Evolutionary conservation across 2,329 filamentous ascomycete species (phyloP), one percentile per base, ranked within the genome.

Genomic region (Neonectria faginata): DNA sequence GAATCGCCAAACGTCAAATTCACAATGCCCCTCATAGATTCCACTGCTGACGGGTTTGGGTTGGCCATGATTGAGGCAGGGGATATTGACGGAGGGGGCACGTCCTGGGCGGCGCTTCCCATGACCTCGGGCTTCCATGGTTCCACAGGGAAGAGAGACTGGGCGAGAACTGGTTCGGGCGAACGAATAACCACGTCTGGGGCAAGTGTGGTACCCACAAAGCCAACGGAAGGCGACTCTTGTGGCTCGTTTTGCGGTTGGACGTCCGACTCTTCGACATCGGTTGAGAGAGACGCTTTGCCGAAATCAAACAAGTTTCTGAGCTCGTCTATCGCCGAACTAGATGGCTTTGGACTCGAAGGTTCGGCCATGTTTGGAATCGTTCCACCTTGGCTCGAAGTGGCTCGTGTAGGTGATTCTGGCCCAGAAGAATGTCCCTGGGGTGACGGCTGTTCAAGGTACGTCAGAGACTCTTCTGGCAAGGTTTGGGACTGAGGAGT

Each of bases 51-150:
- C 31, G 41, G 54, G 20, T 59, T 58, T 29, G 72, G 65, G 12
- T 66, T 65, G 29, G 62, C 57, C 72, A 74, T 74, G 44, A 74
- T 73, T 7, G 72, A 72, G 20, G 72, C 70, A 2, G 72, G 72
- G 11, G 72, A 73, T n/a, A 74, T 74, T 33, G 72, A 74, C 25
- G 68, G 68, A 14, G 69, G 62, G 11, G 68, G 67, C 14, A 61
- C 62, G 25, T 73, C 67, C 31, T 70, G 65, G 7, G 54, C 66
- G 3, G 60, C 59, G 20, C 55, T 70, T 11, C 69, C 65, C 18
- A 74, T 50, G 27, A 70, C 68, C 39, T 71, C 68, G 31, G 72
- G 56, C 48, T 73, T 74, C 72, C 72, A 74, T 16, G 72, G 70
- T 9, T 71, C 72, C 16, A 73, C 63, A 8, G 61, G 41, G n/a